These are phyloP conservation scores for Teunomyces cretensis DNA, from an alignment of 805 yeast species.

Conservation along the genomic window DNA sequence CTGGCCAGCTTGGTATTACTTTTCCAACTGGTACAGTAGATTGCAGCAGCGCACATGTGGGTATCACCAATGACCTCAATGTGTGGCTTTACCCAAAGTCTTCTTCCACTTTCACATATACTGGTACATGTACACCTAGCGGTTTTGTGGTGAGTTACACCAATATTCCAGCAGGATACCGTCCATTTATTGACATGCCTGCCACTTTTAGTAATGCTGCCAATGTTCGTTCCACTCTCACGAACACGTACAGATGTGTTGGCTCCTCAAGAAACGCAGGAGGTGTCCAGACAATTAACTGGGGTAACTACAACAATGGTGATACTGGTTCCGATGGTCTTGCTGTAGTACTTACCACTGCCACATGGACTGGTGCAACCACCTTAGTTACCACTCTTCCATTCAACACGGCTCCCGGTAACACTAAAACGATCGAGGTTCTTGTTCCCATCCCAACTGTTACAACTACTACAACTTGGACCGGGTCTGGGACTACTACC, in stretches of 20 bases:
- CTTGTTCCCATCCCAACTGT: slow-evolving; percentile 16
- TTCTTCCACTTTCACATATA: slow-evolving; percentile 1
- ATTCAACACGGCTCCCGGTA: slow-evolving; percentile 4
- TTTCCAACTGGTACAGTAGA: slow-evolving; percentile 14
- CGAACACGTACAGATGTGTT: slow-evolving; percentile 12
- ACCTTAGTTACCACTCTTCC: slow-evolving; percentile 19
- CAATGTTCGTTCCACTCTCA: slow-evolving; percentile 2
- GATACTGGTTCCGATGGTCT: slow-evolving; percentile 9
- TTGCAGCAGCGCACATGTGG: slow-evolving; percentile 19
- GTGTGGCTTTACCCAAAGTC: slow-evolving; percentile 19
- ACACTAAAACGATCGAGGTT: slow-evolving; percentile 14
- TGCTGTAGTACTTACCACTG: slow-evolving; percentile 8
- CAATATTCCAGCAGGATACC: slow-evolving; percentile 28
- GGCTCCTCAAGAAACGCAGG: slow-evolving; percentile 10
- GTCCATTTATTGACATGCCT: slow-evolving; percentile 15
- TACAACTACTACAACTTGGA: slow-evolving; percentile 16
- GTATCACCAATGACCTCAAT: slow-evolving; percentile 20
- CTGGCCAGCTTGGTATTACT: slow-evolving; percentile 22
- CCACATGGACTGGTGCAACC: slow-evolving; percentile 18
- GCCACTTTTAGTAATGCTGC: background rate
- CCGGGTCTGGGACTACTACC: slow-evolving; percentile 10
- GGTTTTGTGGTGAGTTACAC: slow-evolving; percentile 9
- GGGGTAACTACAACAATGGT: slow-evolving; percentile 6
- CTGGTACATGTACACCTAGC: slow-evolving; percentile 15
- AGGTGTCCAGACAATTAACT: slow-evolving; percentile 1